Conservation (phyloP, 257 asterid species). For the Nemophila menziesii region DNA sequence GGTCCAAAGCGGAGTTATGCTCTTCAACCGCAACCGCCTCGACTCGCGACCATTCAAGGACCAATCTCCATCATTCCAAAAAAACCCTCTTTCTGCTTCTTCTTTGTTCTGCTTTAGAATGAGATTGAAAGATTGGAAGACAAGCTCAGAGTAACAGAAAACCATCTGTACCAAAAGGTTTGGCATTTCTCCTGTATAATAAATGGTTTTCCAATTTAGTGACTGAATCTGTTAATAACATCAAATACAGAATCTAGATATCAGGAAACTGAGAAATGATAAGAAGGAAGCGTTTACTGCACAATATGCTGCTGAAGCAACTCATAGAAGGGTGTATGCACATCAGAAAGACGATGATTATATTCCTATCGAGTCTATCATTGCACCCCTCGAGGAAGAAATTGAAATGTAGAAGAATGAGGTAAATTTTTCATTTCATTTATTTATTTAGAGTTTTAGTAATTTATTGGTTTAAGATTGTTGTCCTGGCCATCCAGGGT, state of each 20-base stretch:
- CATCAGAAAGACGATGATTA: slow-evolving; percentile 58
- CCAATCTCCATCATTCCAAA: too few relatives aligned
- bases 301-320: slow-evolving; percentile 85
- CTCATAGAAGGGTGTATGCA: slow-evolving; percentile 77
- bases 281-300: slow-evolving; percentile 71
- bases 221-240: neutral
- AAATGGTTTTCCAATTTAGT: neutral
- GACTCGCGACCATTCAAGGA: too few relatives aligned
- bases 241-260: slow-evolving; percentile 67
- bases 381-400: slow-evolving; percentile 87
- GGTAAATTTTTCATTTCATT: too few relatives aligned
- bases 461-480: slow-evolving; percentile 36
- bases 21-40: too few relatives aligned
- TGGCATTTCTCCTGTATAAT: neutral
- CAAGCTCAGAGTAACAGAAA: slow-evolving; percentile 38
- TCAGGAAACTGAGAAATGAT: slow-evolving; percentile 47
- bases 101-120: slow-evolving; percentile 52
- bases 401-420: slow-evolving; percentile 64
- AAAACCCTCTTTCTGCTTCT: too few relatives aligned
- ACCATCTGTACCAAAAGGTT: slow-evolving; percentile 59
- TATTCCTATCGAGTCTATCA: slow-evolving; percentile 52
- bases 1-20: too few relatives aligned
- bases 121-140: slow-evolving; percentile 48
- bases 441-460: too few relatives aligned
- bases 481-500: slow-evolving; percentile 59